Conservation (phyloP, 345 rosid species). For the Brassica cretica region DNA sequence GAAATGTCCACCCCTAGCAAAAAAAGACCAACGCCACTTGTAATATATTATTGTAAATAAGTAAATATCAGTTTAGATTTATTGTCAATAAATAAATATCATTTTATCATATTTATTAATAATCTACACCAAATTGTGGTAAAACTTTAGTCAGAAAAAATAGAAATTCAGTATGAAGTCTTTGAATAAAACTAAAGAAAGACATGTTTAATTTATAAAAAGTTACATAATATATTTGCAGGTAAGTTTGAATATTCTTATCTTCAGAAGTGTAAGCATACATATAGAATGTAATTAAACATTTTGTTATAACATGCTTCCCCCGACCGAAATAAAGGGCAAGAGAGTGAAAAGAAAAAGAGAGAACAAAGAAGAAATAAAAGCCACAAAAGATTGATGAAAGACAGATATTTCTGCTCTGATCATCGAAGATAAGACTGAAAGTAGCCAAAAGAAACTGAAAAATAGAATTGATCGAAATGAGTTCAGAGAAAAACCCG, state of each 20-base stretch:
- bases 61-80: background rate
- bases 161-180: background rate
- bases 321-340: background rate
- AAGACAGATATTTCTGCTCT: background rate
- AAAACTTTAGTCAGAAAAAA: background rate
- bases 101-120: background rate
- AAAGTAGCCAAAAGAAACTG: background rate
- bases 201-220: background rate
- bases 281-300: background rate
- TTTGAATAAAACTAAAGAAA: background rate
- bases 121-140: background rate
- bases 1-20: too few species aligned
- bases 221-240: background rate
- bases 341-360: background rate
- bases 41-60: background rate
- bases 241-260: background rate
- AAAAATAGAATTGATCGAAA: background rate
- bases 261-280: background rate
- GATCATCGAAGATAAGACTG: background rate
- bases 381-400: background rate
- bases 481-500: background rate
- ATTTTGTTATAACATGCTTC: background rate
- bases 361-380: background rate
- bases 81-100: too few species aligned
- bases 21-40: too few species aligned